A percentile compares a stretch with the other conserved stretches of the same genome.
Conservation (phyloP, 306 rosid genomes). For the Prunus campanulata region DNA sequence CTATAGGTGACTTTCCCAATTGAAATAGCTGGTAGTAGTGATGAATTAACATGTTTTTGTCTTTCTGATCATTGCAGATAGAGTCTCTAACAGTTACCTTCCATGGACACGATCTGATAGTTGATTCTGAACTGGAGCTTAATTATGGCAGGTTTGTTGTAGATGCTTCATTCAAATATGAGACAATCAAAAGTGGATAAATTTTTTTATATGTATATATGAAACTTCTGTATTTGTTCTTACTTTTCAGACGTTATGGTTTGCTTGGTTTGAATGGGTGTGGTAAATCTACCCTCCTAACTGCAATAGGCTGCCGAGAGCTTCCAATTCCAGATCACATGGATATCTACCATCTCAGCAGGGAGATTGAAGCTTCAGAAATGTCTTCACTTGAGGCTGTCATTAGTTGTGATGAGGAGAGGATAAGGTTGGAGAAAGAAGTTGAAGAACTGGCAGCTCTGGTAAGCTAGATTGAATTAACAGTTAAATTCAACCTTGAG, state of each 20-base stretch:
- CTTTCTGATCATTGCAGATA: conserved; percentile 51
- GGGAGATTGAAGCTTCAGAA: conserved; percentile 98
- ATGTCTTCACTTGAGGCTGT: conserved; percentile 94
- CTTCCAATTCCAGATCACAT: conserved; percentile 96
- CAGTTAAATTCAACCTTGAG: not conserved
- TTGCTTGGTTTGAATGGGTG: conserved; percentile 96
- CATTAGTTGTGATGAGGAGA: conserved; percentile 91
- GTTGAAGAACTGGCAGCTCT: conserved; percentile 79
- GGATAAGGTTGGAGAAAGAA: conserved; percentile 82
- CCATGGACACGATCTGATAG: conserved; percentile 92
- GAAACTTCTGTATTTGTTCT: not conserved
- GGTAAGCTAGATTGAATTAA: conserved; percentile 35
- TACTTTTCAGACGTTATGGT: conserved; percentile 73
- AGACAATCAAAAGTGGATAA: not conserved
- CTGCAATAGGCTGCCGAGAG: conserved; percentile 82
- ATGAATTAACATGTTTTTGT: conserved; percentile 5
- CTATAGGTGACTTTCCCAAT: not conserved
- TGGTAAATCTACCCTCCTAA: conserved; percentile 89
- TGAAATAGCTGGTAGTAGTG: not conserved
- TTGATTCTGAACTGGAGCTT: conserved; percentile 92
- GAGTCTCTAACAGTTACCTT: conserved; percentile 93
- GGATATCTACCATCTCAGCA: conserved; percentile 86
- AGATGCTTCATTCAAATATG: not conserved
- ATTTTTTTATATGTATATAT: not conserved
- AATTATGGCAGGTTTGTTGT: conserved; percentile 80